Evolutionary conservation across 768 basidiomycete species (phyloP), one percentile per base, ranked within the genome.

Genomic region (Phlebiopsis flavidoalba): DNA sequence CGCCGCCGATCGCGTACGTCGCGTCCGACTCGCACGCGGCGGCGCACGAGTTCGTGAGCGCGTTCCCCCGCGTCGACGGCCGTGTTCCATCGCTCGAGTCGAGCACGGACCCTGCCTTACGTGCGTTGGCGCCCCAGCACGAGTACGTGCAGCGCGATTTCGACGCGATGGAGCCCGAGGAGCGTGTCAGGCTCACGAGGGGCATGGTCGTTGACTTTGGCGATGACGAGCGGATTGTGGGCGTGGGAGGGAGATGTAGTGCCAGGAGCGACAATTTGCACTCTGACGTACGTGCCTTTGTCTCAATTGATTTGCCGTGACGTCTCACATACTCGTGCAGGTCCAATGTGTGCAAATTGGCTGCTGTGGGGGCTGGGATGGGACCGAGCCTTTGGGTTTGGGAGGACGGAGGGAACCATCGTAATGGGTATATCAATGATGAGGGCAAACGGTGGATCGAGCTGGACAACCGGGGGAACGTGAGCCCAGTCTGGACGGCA

Each of bases 151-250:
- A 88, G 71, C 68, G 72, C 22, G 72, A 78, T 35, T 89, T 86
- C 63, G 68, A 77, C 53, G 58, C 67, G 46, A 65, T 83, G 21
- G 65, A 71, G n/a, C 59, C 71, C 8, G 72, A 72, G 37, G 75
- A 77, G 50, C 73, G 86, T 58, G 70, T 80, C 15, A 66, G 66
- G n/a, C 76, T 81, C 26, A 88, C 87, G 17, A 77, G 76, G 52
- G 88, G 88, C 1, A 82, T 85, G 77, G 69, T 90, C 51, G 81
- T 89, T 6, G 88, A 90, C 70, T 80, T n/a, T 88, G 61, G 88
- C 88, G 11, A 61, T 89, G 66, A 61, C 88, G 24, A 82, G 79
- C 58, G 88, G 88, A 15, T 66, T 84, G 46, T 90, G 88, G 88
- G 70, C 76, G 3, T 71, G 69, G 62, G 66, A 72, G 8, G 73